Evolutionary conservation across 192 early-diverging fungal species (phyloP), one percentile per base, ranked within the genome.

Genomic region (Radiomyces spectabilis): DNA sequence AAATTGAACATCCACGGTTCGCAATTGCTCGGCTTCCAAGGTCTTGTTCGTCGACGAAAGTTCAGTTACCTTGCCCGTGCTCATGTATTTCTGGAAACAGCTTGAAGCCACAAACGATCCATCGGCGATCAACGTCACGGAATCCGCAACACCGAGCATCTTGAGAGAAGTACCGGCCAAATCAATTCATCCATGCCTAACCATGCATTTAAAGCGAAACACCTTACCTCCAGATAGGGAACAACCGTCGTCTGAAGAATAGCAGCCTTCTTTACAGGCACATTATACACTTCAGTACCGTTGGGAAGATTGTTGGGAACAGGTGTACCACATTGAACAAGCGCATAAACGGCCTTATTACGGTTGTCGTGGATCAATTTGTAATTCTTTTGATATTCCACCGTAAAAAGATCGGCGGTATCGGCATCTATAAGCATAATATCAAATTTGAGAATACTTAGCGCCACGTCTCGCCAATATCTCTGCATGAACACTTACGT

Each of bases 251-350:
- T 76, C 22, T 61, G 66, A 13, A 67, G 31, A 0, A 68, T 61
- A 26, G 76, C 72, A 10, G 64, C 69, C 27, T 53, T 76, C 7
- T 38, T 41, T 15, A 78, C 61, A 13, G 80, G 72, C 8, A 82
- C 50, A 2, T 46, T 4, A 31, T 79, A 74, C 12, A 75, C 34
- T 37, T 74, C 73, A 18, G 73, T 72, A 37, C 68, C 69, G 37
- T 41, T 50, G 41, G 74, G 54, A 16, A 75, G 33, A 30, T 61
- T 55, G 18, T 71, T 59, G 24, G 80, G 78, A 5, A 49, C 35
- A 13, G 81, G 76, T 16, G 85, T 84, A 48, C 85, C 84, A 59
- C 84, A 90, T 58, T 86, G 85, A 43, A 81, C 79, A 32, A 88
- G 74, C n/a, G 80, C 74, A 55, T 81, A 87, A 19, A 65, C 73